A percentile compares a stretch with the other conserved stretches of the same genome.
Conservation (phyloP, 345 rosid species). For the Eucalyptus pumila region DNA sequence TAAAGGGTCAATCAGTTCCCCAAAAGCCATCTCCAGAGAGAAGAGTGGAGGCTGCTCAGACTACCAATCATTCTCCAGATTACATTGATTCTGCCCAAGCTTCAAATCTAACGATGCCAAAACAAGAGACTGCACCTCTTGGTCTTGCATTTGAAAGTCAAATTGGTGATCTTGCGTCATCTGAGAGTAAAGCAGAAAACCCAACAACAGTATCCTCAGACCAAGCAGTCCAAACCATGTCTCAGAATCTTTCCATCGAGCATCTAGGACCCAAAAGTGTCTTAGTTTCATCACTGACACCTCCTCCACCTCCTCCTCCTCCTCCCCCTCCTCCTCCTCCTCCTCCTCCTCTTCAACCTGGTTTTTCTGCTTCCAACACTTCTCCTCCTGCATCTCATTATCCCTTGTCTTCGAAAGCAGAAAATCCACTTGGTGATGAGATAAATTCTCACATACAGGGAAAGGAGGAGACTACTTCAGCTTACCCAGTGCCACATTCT, state of each 20-base stretch:
- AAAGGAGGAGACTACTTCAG: background rate
- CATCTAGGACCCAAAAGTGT: conserved; percentile 2
- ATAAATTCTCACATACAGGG: background rate
- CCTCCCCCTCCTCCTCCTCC: conserved; percentile 11
- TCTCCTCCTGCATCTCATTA: background rate
- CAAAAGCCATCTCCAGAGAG: conserved; percentile 5
- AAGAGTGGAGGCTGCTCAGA: background rate
- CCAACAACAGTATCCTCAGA: background rate
- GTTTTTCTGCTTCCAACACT: conserved; percentile 8
- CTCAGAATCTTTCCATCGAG: background rate
- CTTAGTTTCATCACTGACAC: conserved; percentile 14
- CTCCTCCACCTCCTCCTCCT: conserved; percentile 9
- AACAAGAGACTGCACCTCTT: conserved; percentile 13
- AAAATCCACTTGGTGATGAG: background rate
- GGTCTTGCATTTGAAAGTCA: conserved; percentile 6
- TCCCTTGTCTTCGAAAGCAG: background rate
- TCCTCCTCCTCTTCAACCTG: background rate
- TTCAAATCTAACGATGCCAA: conserved; percentile 9
- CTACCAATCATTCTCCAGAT: background rate
- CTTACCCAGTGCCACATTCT: background rate
- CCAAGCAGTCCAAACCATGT: background rate
- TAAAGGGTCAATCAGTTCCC: conserved; percentile 7
- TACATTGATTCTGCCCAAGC: background rate
- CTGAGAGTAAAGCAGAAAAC: background rate
- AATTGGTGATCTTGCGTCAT: conserved; percentile 4